Evolutionary conservation across 495 filamentous ascomycete species (phyloP).

Genomic region (Hypoxylon intermedium): DNA sequence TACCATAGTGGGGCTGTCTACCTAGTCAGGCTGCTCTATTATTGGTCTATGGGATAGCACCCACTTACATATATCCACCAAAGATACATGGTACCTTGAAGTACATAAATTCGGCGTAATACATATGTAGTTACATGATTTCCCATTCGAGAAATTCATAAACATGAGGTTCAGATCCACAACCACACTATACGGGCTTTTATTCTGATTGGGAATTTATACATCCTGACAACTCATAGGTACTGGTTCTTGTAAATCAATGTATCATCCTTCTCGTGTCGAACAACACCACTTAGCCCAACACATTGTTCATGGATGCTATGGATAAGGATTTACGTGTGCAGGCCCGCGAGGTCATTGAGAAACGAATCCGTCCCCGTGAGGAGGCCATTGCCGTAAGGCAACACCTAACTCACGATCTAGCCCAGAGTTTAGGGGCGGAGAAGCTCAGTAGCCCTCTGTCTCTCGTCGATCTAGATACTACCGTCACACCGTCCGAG

Average conservation of each 20-base stretch:
- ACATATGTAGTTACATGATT: no score
- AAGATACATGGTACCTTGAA: no score
- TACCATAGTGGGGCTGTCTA: no score
- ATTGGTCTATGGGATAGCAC: no score
- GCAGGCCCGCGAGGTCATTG: conserved; percentile 33
- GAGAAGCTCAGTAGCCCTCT: conserved; percentile 45
- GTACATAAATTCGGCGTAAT: no score
- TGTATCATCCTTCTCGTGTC: not conserved
- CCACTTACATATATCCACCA: no score
- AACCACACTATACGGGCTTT: no score
- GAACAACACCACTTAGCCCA: not conserved
- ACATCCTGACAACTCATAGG: not conserved
- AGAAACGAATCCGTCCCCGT: conserved; percentile 44
- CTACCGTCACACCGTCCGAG: conserved; percentile 24
- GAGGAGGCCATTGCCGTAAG: conserved; percentile 45
- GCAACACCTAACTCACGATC: conserved; percentile 40
- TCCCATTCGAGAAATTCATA: no score
- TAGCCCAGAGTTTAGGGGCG: conserved; percentile 39
- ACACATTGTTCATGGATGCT: conserved; percentile 10
- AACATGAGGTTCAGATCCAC: no score
- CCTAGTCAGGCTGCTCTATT: no score
- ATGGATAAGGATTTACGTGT: conserved; percentile 28
- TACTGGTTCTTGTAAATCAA: not conserved
- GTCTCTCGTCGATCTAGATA: conserved; percentile 46
- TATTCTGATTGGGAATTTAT: no score